Base-by-base conservation (phyloP, 225 moss, liverwort and hornwort genomes). In the Marchantia paleacea region DNA sequence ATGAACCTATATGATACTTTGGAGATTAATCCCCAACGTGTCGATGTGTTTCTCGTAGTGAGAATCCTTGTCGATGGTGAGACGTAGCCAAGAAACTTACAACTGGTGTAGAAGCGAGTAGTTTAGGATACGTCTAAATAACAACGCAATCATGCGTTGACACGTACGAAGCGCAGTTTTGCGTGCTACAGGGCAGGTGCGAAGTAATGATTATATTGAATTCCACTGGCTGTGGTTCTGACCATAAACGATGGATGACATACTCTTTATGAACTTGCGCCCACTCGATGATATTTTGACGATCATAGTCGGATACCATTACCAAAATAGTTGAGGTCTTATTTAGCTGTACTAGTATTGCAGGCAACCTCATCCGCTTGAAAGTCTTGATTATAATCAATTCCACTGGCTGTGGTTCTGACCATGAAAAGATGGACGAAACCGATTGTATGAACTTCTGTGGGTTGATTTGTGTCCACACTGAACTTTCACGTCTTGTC, bases 221-320 rank as follows among this genome's bases (percentile, higher is more conserved):
- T 57, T 76, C 75, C 75, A 76, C 60, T 76, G 58, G 75, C 58
- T 31, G 58, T 75, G 75, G 75, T 75, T 75, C 75, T 75, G 75
- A 75, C 55, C 55, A 55, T 55, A 48, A 57, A 39, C 55, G 10
- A 55, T 75, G 75, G 75, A 75, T 58, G 74, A 72, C 49, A 72
- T n/a, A 20, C 15, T 50, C 22, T 57, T 12, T 51, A 55, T 75
- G 55, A 75, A 75, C 74, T 51, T 51, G 50, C 10, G 2, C 39
- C 39, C 39, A n/a, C 5, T 39, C 39, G 5, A 39, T 39, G 39
- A 39, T 5, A 39, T 5, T 5, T 5, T 2, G 5, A 39, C 39
- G 39, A 39, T 39, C 2, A 39, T 39, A 39, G n/a, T n/a, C n/a
- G n/a, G n/a, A n/a, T n/a, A n/a, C n/a, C n/a, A n/a, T n/a, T n/a